Percentiles rank a stretch among this genome's conserved stretches.
These are phyloP conservation scores for Halophytophthora polymorphica DNA, from an alignment of 352 stramenopile genomes.

Conservation along the genomic window DNA sequence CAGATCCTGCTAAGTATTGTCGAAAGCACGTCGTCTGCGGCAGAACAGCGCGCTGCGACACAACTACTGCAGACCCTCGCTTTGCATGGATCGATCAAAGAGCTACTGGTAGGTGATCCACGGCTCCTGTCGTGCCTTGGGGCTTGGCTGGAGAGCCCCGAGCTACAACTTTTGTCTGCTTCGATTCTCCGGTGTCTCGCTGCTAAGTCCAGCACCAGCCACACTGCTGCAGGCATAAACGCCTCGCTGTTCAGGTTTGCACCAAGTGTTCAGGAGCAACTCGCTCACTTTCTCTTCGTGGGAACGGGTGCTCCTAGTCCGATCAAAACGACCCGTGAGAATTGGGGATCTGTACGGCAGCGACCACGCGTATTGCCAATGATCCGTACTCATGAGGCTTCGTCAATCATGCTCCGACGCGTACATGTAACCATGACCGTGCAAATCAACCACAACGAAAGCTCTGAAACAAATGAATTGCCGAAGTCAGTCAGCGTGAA, in stretches of 20 bases:
- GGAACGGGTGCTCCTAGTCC: neutral
- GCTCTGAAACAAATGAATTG: neutral
- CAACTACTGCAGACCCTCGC: slow-evolving; percentile 25
- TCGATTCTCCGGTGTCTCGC: slow-evolving; percentile 9
- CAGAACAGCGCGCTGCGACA: slow-evolving; percentile 20
- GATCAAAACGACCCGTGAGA: slow-evolving; percentile 4
- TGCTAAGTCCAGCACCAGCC: neutral
- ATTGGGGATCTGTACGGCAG: neutral
- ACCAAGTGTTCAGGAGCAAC: slow-evolving; percentile 28
- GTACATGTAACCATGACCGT: too few species aligned
- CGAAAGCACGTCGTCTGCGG: slow-evolving; percentile 17
- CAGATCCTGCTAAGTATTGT: slow-evolving; percentile 24
- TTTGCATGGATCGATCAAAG: slow-evolving; percentile 13
- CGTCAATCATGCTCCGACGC: too few species aligned
- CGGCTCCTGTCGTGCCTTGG: slow-evolving; percentile 15
- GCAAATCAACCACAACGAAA: too few species aligned
- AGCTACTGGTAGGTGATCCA: slow-evolving; percentile 5
- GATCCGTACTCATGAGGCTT: neutral
- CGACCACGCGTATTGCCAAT: neutral
- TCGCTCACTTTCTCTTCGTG: slow-evolving; percentile 29
- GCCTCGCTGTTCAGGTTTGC: slow-evolving; percentile 16
- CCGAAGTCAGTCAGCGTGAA: slow-evolving; percentile 6
- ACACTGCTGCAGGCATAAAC: neutral
- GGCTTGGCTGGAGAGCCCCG: slow-evolving; percentile 10
- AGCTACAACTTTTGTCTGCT: slow-evolving; percentile 8